Percentiles rank a stretch among this genome's conserved stretches.
Evolutionary conservation across 306 rosid genomes (phyloP).

Genomic region (Acmispon strigosus): DNA sequence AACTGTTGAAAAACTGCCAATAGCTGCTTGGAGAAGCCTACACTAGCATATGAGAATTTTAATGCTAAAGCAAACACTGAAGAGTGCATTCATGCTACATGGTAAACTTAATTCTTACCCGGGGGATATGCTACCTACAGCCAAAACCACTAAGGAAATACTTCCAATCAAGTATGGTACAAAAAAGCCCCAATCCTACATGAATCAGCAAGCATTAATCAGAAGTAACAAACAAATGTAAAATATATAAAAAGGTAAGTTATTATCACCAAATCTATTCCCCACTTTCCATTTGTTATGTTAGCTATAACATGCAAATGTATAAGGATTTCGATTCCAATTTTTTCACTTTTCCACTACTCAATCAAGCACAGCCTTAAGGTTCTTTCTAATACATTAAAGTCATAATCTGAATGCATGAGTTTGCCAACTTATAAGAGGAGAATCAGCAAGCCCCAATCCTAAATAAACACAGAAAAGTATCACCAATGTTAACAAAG

Average conservation of each 20-base stretch:
- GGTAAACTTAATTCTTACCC: constrained; percentile 46
- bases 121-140: constrained; percentile 87
- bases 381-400: background rate
- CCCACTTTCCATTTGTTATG: background rate
- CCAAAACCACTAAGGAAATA: constrained; percentile 80
- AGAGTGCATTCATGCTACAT: background rate
- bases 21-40: constrained; percentile 97
- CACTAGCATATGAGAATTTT: constrained; percentile 21
- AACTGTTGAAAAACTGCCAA: constrained; percentile 72
- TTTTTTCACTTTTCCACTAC: background rate
- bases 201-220: constrained; percentile 17
- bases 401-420: background rate
- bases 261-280: background rate
- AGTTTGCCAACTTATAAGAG: background rate
- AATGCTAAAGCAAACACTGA: constrained; percentile 18
- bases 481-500: background rate
- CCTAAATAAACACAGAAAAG: background rate
- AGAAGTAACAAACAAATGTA: background rate
- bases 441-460: background rate
- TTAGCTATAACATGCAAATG: background rate
- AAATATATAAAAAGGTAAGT: too few species aligned
- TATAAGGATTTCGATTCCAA: background rate
- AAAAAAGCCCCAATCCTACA: constrained; percentile 96
- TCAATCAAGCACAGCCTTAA: background rate
- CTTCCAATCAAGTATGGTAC: constrained; percentile 88